These are phyloP conservation scores for Alternaria sp. DNA, from an alignment of 2,329 filamentous ascomycete genomes.

Conservation along the genomic window DNA sequence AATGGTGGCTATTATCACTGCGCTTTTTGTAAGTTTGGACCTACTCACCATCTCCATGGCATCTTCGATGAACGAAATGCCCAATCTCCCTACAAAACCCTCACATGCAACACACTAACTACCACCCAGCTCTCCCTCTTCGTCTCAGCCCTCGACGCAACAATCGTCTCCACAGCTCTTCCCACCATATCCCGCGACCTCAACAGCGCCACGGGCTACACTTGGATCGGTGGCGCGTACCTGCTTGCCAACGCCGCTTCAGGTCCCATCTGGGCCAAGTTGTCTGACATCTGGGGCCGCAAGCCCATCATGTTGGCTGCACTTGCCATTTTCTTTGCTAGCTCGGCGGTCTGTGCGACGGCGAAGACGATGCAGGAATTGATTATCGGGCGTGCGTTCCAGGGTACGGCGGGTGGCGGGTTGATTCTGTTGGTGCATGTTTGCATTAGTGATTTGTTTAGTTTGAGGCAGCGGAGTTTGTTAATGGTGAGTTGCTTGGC, in stretches of 20 bases:
- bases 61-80: background rate
- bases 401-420: slow-evolving; percentile 69
- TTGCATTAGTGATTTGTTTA: slow-evolving; percentile 68
- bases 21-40: slow-evolving; percentile 39
- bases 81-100: background rate
- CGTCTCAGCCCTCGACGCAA: slow-evolving; percentile 56
- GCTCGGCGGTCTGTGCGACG: slow-evolving; percentile 64
- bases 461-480: slow-evolving; percentile 58
- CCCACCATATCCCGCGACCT: slow-evolving; percentile 71
- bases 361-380: slow-evolving; percentile 65
- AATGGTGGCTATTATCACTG: slow-evolving; percentile 37
- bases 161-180: slow-evolving; percentile 69
- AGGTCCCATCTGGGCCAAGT: slow-evolving; percentile 73
- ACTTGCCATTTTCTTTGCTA: slow-evolving; percentile 65
- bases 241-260: slow-evolving; percentile 72
- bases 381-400: slow-evolving; percentile 65
- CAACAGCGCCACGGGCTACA: slow-evolving; percentile 71
- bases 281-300: slow-evolving; percentile 65
- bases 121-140: slow-evolving; percentile 47
- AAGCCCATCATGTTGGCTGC: slow-evolving; percentile 61
- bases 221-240: slow-evolving; percentile 79
- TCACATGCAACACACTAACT: background rate
- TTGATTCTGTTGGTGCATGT: slow-evolving; percentile 68
- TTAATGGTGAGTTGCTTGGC: slow-evolving; percentile 45
- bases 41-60: background rate